Percentiles rank a stretch among this genome's conserved stretches.
phyloP scores from a whole-genome alignment of 768 basidiomycete species.

The Tremella yokohamensis region DNA sequence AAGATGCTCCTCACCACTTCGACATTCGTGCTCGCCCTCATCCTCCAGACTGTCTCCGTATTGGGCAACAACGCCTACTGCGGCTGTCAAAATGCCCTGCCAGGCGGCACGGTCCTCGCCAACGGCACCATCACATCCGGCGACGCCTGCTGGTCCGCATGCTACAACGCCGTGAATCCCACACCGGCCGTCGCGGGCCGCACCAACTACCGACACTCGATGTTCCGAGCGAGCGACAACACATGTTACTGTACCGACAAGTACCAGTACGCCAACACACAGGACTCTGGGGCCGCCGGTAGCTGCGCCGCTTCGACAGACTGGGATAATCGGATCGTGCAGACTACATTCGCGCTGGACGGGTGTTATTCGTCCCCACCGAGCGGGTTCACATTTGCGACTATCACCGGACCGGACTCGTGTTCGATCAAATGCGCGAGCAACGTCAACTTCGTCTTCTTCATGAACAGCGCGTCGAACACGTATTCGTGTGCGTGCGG shows the following conservation, averaged over 20 bases:
- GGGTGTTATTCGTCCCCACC: background rate
- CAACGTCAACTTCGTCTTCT: background rate
- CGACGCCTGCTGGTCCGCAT: too few relatives aligned
- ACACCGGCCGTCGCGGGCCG: too few relatives aligned
- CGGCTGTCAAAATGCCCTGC: too few relatives aligned
- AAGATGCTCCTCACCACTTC: too few relatives aligned
- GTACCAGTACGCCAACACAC: background rate
- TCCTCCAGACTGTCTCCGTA: too few relatives aligned
- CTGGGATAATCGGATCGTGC: slow-evolving; percentile 1
- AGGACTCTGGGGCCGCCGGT: background rate
- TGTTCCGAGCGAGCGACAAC: background rate
- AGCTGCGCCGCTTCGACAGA: background rate
- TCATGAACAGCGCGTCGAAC: background rate
- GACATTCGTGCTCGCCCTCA: too few relatives aligned
- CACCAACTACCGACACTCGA: background rate
- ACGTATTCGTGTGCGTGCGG: background rate
- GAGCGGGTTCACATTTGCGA: background rate
- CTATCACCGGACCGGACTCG: background rate
- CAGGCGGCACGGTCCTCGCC: too few relatives aligned
- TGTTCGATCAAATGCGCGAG: background rate
- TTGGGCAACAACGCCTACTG: too few relatives aligned
- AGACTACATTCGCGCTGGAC: background rate
- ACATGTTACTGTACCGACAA: slow-evolving; percentile 2
- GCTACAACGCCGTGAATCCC: too few relatives aligned
- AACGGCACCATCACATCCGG: too few relatives aligned